Evolutionary conservation across 768 basidiomycete species (phyloP).

Genomic region (Rhizopogon vinicolor): DNA sequence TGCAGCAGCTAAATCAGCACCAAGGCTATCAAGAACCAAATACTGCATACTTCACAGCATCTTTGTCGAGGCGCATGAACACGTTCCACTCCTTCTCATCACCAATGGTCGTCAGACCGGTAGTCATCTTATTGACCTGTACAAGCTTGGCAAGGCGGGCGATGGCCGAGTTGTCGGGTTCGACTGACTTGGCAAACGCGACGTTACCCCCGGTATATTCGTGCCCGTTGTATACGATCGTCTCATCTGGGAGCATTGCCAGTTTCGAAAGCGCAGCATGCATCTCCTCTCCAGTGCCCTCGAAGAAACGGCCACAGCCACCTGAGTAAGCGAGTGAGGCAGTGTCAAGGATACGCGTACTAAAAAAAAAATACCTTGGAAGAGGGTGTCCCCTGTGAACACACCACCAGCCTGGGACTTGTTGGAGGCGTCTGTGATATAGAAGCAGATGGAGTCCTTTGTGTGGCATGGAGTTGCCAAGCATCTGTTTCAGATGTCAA

Average conservation of each 20-base stretch:
- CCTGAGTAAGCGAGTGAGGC: slow-evolving; percentile 29
- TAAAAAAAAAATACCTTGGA: slow-evolving; percentile 34
- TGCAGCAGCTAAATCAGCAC: slow-evolving; percentile 21
- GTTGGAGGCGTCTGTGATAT: slow-evolving; percentile 50
- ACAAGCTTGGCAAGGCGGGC: slow-evolving; percentile 54
- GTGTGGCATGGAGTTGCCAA: slow-evolving; percentile 92
- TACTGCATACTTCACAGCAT: slow-evolving; percentile 55
- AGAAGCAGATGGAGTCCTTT: slow-evolving; percentile 93
- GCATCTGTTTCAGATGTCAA: slow-evolving; percentile 43
- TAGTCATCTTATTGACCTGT: slow-evolving; percentile 56
- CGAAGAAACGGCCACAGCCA: slow-evolving; percentile 94
- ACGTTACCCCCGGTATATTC: slow-evolving; percentile 81
- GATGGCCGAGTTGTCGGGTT: slow-evolving; percentile 60
- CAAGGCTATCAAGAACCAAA: not conserved
- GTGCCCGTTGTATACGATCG: slow-evolving; percentile 84
- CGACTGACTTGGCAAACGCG: slow-evolving; percentile 63
- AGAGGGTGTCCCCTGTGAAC: slow-evolving; percentile 94
- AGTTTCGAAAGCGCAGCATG: slow-evolving; percentile 64
- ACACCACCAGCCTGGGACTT: slow-evolving; percentile 62
- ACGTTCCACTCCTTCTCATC: slow-evolving; percentile 96
- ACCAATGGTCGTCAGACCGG: slow-evolving; percentile 82
- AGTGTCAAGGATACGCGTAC: not conserved
- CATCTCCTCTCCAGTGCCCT: slow-evolving; percentile 81
- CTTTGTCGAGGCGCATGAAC: slow-evolving; percentile 77
- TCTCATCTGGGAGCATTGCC: slow-evolving; percentile 70